Evolutionary conservation across 805 yeast genomes (phyloP).

Genomic region (Ogataea nonfermentans): DNA sequence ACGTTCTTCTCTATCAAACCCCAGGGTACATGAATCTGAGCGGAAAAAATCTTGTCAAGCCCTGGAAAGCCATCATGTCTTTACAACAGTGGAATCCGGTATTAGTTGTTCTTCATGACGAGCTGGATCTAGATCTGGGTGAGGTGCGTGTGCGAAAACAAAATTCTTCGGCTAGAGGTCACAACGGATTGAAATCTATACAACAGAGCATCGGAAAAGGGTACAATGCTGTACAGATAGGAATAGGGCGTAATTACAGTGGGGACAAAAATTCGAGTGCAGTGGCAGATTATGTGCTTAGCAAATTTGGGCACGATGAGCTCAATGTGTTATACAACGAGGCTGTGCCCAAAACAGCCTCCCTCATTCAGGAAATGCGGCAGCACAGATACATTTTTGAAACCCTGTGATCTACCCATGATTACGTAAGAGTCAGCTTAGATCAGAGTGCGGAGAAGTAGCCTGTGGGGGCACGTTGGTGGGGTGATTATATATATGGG

Average conservation of each 20-base stretch:
- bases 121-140: conserved; percentile 65
- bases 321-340: conserved; percentile 37
- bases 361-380: conserved; percentile 37
- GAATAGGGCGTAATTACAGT: conserved; percentile 66
- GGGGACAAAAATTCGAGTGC: conserved; percentile 36
- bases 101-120: conserved; percentile 75
- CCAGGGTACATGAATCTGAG: conserved; percentile 66
- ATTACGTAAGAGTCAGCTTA: conserved; percentile 6
- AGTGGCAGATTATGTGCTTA: conserved; percentile 65
- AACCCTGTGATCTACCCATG: conserved; percentile 6
- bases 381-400: conserved; percentile 31
- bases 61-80: conserved; percentile 42
- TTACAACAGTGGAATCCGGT: conserved; percentile 33
- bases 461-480: conserved; percentile 7
- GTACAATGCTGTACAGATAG: conserved; percentile 69
- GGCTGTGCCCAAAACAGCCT: conserved; percentile 41
- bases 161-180: conserved; percentile 71
- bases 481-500: conserved; percentile 9
- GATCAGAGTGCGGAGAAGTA: conserved; percentile 9
- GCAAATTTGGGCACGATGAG: conserved; percentile 49
- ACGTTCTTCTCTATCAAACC: conserved; percentile 49
- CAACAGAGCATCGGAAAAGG: conserved; percentile 44
- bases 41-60: conserved; percentile 53
- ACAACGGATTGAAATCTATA: conserved; percentile 74
- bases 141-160: conserved; percentile 59